Evolutionary conservation across 176 grass and related monocot species (phyloP), one percentile per base, ranked within the genome.

Genomic region (Typha latifolia): DNA sequence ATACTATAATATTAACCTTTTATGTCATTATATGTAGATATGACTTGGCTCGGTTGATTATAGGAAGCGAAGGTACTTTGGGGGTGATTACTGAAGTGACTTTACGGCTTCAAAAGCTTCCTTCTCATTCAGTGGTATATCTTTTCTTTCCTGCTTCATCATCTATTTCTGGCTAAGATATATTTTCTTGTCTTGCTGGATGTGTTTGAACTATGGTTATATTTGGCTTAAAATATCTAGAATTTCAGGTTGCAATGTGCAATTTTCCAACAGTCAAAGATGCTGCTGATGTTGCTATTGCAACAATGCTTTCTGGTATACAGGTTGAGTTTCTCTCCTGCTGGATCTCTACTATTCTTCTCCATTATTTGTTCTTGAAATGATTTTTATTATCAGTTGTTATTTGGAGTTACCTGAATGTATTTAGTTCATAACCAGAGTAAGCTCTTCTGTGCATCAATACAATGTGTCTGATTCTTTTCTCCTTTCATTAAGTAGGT

Each of bases 211-310:
- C 32, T 47, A n/a, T 74, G 74, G 64, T 59, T 14, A 12, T 53
- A 49, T 62, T 75, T 62, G 14, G 48, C 31, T 48, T 79, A 53
- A 53, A 27, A 72, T n/a, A 13, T 79, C 66, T 66, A 27, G 16
- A 78, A 48, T 77, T 69, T 80, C 74, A 92, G 93, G 94, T 92
- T 71, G 94, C 89, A 15, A 97, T 97, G 89, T 97, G 94, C 51
- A 97, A 92, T 81, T 97, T 97, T 73, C 79, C 76, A 82, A 89
- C 85, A 18, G 84, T 97, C 43, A 89, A 97, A 70, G 94, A 97
- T 86, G 83, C 94, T 50, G 85, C 88, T 75, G 88, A 97, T 92
- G 94, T 97, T 80, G 94, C 94, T 69, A 97, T 97, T 82, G 82
- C 83, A 34, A 87, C 89, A 63, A 97, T 97, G 94, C 94, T 80